These are phyloP conservation scores for Aspergillus piperis DNA, from an alignment of 2,329 filamentous ascomycete species.

Conservation along the genomic window DNA sequence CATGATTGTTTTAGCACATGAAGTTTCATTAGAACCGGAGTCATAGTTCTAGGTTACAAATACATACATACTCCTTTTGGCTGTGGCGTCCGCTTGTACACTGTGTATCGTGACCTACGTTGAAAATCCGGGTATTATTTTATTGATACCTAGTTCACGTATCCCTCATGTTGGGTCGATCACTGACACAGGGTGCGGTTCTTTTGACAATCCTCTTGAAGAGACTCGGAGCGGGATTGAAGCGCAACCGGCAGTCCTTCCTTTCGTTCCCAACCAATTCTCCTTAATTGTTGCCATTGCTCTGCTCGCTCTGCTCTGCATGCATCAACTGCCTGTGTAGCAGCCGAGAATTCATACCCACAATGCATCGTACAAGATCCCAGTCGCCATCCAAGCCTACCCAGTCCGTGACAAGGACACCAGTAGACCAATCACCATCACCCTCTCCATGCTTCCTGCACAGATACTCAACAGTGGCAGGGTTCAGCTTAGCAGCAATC, in stretches of 20 bases:
- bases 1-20: conserved; percentile 23
- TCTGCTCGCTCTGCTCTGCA: not conserved
- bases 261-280: not conserved
- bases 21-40: conserved; percentile 9
- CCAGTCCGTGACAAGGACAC: conserved; percentile 91
- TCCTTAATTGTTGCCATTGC: not conserved
- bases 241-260: not conserved
- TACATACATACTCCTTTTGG: not conserved
- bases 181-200: not conserved
- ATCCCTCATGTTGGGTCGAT: not conserved
- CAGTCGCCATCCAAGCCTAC: conserved; percentile 85
- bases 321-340: conserved; percentile 34
- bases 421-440: conserved; percentile 70
- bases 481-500: conserved; percentile 85
- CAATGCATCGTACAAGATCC: conserved; percentile 83
- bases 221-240: no score
- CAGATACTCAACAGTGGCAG: conserved; percentile 64
- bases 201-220: not conserved
- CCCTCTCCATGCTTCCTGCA: conserved; percentile 55
- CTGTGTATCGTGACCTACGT: not conserved
- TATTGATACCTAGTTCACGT: not conserved
- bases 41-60: conserved; percentile 3
- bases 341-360: conserved; percentile 81
- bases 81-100: not conserved
- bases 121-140: not conserved